Base-by-base conservation (phyloP, 805 yeast species). In the Teunomyces atbi region DNA sequence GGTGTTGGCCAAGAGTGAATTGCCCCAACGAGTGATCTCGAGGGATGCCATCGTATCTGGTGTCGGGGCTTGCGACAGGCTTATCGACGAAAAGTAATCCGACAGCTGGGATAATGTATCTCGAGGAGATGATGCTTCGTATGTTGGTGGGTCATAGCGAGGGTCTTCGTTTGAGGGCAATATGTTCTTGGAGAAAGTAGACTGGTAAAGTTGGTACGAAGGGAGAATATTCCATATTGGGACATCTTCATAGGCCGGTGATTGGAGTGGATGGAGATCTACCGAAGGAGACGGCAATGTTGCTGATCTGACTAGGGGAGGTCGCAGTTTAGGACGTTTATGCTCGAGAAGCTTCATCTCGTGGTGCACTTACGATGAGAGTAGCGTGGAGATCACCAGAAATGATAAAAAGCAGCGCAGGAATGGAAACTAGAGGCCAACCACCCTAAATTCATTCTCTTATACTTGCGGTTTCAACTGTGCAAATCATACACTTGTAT, bases 151-250 rank as follows among this genome's bases (percentile, higher is more conserved):
- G 29, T 52, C 65, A 11, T 42, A 47, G 19, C 18, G 33, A 13
- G 52, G 49, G 16, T 61, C 57, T 15, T 62, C 62, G 5, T 48
- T 44, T 30, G 48, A 42, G 5, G 65, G 60, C 18, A 50, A 47
- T 21, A 63, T 50, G 33, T 49, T 56, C 33, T 63, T 62, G 21
- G 61, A 56, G 40, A 62, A 62, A 10, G 68, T 63, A 33, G 63
- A 56, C 51, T 60, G 62, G 44, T 53, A 60, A 33, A 63, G 60
- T 46, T 63, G 66, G 49, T 63, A 63, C 33, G 64, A 59, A 19
- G 68, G 68, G 7, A 62, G 60, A 19, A 63, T 61, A 48, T 59
- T 61, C 64, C 66, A 62, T 13, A 57, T 47, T 15, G 65, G 66
- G 20, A 59, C 65, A 13, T 62, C 59, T 33, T 63, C 66, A 38